Evolutionary conservation across 2,329 filamentous ascomycete genomes (phyloP).

Genomic region (Paracorniculantispora psalliotae): DNA sequence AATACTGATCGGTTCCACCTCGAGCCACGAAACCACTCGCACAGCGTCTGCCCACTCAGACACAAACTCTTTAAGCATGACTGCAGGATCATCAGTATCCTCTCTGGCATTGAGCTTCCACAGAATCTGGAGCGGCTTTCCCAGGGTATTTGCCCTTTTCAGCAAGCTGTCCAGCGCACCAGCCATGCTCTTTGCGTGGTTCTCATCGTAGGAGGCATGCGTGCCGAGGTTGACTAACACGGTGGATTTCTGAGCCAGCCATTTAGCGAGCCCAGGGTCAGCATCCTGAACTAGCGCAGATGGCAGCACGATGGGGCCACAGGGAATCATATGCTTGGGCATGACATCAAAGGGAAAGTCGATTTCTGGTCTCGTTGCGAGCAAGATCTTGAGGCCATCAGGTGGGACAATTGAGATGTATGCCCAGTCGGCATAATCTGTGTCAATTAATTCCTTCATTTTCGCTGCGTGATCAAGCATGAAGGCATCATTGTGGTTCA

Average conservation of each 20-base stretch:
- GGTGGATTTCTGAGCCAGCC: conserved; percentile 38
- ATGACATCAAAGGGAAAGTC: conserved; percentile 33
- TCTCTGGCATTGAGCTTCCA: conserved; percentile 27
- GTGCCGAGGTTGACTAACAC: conserved; percentile 46
- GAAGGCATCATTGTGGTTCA: not conserved
- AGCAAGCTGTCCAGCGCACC: conserved; percentile 17
- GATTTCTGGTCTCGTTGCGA: conserved; percentile 17
- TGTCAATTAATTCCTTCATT: conserved; percentile 2
- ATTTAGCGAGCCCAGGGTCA: conserved; percentile 38
- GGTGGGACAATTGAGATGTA: conserved; percentile 7
- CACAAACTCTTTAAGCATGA: conserved; percentile 15
- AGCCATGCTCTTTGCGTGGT: conserved; percentile 24
- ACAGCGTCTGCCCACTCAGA: conserved; percentile 19
- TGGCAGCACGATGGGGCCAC: conserved; percentile 43
- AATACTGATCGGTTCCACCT: conserved; percentile 28
- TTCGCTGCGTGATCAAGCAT: not conserved
- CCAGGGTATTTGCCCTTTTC: not conserved
- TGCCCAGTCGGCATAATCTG: conserved; percentile 7
- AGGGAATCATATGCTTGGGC: conserved; percentile 21
- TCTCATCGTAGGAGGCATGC: conserved; percentile 23
- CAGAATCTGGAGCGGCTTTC: conserved; percentile 18
- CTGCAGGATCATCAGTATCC: conserved; percentile 14
- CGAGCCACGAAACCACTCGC: conserved; percentile 26
- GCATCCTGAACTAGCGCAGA: conserved; percentile 29
- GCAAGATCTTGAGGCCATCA: not conserved